These are phyloP conservation scores for Fusarium marasasianum DNA, from an alignment of 2,329 filamentous ascomycete species.

Conservation along the genomic window DNA sequence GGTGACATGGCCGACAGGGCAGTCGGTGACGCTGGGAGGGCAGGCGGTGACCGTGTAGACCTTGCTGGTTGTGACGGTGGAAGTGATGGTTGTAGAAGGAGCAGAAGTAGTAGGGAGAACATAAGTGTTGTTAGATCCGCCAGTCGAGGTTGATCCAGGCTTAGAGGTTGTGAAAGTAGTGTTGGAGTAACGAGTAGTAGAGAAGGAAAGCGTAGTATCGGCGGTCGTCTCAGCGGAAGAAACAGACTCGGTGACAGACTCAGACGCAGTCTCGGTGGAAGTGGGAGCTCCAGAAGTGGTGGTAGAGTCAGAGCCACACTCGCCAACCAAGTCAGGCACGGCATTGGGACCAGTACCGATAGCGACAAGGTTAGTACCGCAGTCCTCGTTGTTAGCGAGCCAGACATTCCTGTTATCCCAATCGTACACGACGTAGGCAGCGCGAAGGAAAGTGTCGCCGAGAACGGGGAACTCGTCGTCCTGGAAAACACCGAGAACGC, in stretches of 20 bases:
- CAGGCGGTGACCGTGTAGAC: slow-evolving; percentile 48
- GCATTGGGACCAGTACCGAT: slow-evolving; percentile 53
- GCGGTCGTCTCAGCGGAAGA: slow-evolving; percentile 9
- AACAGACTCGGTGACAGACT: slow-evolving; percentile 1
- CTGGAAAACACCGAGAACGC: slow-evolving; percentile 58
- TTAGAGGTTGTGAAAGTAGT: slow-evolving; percentile 22
- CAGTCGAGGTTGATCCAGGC: not conserved
- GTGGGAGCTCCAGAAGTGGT: slow-evolving; percentile 16
- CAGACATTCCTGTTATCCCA: slow-evolving; percentile 52
- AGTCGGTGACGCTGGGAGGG: slow-evolving; percentile 41
- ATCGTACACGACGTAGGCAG: slow-evolving; percentile 56
- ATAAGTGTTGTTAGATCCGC: slow-evolving; percentile 1
- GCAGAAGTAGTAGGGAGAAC: slow-evolving; percentile 13
- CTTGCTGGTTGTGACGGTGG: slow-evolving; percentile 42
- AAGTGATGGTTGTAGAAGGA: slow-evolving; percentile 38
- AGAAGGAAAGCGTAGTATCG: slow-evolving; percentile 20
- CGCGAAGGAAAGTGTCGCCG: slow-evolving; percentile 56
- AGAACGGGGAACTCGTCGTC: slow-evolving; percentile 54
- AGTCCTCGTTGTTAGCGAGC: slow-evolving; percentile 51
- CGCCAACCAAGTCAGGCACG: slow-evolving; percentile 46
- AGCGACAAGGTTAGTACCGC: slow-evolving; percentile 50
- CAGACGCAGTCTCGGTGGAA: slow-evolving; percentile 22
- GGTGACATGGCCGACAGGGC: slow-evolving; percentile 44
- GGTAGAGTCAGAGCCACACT: slow-evolving; percentile 41
- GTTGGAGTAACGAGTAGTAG: slow-evolving; percentile 30